Conservation (phyloP, 305 asterid species). For the Fraxinus velutina region DNA sequence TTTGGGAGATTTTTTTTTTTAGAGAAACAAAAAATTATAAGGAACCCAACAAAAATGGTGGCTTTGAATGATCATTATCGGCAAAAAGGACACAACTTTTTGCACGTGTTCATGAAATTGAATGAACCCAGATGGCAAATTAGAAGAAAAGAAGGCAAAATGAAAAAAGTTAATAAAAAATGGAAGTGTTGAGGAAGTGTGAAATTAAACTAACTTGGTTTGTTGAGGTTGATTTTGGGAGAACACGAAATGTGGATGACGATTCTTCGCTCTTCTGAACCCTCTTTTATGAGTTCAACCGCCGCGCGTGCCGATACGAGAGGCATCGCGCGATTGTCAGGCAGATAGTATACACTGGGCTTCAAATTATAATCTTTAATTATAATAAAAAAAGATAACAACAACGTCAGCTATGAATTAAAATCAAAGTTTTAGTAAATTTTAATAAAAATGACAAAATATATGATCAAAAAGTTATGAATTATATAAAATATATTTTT, state of each 20-base stretch:
- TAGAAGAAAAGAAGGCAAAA: neutral
- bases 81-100: neutral
- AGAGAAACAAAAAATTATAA: neutral
- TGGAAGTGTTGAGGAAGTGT: neutral
- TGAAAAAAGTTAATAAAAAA: neutral
- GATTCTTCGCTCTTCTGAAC: neutral
- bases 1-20: neutral
- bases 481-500: no score
- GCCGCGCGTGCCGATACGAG: neutral
- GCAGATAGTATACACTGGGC: no score
- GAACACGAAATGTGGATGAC: neutral
- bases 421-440: no score
- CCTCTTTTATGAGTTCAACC: neutral
- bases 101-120: neutral
- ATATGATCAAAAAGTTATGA: no score
- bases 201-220: neutral
- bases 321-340: neutral
- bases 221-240: neutral
- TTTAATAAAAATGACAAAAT: no score
- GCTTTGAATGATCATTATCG: neutral
- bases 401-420: no score
- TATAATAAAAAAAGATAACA: no score
- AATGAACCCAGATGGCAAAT: neutral
- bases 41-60: neutral
- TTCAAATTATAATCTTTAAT: no score